Conservation (phyloP, 140 eudicot genomes). For the Oenanthe javanica region DNA sequence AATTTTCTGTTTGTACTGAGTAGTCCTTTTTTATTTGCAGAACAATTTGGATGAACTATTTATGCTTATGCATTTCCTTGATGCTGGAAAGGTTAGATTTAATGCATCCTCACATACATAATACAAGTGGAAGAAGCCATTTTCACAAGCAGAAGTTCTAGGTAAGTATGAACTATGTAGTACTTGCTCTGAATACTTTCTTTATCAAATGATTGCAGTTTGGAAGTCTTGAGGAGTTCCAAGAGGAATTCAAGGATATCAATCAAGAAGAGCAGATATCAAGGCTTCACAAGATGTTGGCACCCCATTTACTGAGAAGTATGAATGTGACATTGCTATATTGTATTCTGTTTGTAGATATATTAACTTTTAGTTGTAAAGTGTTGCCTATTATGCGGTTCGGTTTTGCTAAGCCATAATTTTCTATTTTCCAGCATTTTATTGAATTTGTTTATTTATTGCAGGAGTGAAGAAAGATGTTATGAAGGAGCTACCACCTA, state of each 20-base stretch:
- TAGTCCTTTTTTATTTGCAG: slow-evolving; percentile 37
- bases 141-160: neutral
- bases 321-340: slow-evolving; percentile 23
- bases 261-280: slow-evolving; percentile 97
- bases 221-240: slow-evolving; percentile 92
- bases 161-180: slow-evolving; percentile 6
- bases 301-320: slow-evolving; percentile 98
- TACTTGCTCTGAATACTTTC: neutral
- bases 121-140: neutral
- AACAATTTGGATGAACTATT: slow-evolving; percentile 98
- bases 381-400: neutral
- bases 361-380: neutral
- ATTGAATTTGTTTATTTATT: slow-evolving; percentile 15
- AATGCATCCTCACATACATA: neutral
- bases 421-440: no score
- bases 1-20: neutral
- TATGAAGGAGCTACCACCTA: slow-evolving; percentile 93
- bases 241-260: slow-evolving; percentile 94
- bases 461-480: slow-evolving; percentile 98
- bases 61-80: slow-evolving; percentile 99
- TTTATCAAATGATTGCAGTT: slow-evolving; percentile 43
- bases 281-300: slow-evolving; percentile 97
- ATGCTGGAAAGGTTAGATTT: slow-evolving; percentile 92
- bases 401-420: no score
- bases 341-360: slow-evolving; percentile 7